Percentiles rank a stretch among this genome's conserved stretches.
These are phyloP conservation scores for Naematelia aurantialba DNA, from an alignment of 768 basidiomycete genomes.

Conservation along the genomic window DNA sequence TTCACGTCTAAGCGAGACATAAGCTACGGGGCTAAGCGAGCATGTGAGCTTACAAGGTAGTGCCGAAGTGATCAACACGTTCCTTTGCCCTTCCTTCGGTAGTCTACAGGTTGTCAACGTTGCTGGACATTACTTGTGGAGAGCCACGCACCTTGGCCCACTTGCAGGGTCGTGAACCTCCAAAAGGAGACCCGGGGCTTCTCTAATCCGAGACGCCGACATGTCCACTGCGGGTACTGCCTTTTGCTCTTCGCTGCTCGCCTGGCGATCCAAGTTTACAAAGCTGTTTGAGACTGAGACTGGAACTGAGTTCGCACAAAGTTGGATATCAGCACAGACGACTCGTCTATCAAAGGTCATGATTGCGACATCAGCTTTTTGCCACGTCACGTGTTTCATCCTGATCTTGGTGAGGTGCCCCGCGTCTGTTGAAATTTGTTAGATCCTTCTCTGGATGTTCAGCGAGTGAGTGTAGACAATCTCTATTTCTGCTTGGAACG, in stretches of 20 bases:
- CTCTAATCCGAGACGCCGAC: conserved; percentile 36
- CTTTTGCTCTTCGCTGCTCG: no score
- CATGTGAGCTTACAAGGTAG: conserved; percentile 58
- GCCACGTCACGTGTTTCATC: background rate
- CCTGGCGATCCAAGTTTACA: no score
- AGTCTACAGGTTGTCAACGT: conserved; percentile 52
- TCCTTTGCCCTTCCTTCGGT: conserved; percentile 80
- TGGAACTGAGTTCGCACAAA: no score
- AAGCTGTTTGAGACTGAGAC: no score
- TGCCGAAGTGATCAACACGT: conserved; percentile 89
- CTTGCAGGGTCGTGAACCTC: conserved; percentile 52
- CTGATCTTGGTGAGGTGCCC: background rate
- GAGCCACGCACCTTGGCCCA: conserved; percentile 53
- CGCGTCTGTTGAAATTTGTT: background rate
- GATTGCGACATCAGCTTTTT: background rate
- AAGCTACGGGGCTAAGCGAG: background rate
- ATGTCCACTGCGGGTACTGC: background rate
- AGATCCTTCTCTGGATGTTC: background rate
- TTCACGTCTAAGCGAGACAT: conserved; percentile 55
- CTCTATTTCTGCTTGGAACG: no score
- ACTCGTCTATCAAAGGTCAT: background rate
- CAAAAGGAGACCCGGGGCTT: conserved; percentile 55
- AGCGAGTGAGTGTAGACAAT: no score
- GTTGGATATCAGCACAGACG: background rate
- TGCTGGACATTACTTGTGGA: background rate